Conservation (phyloP, 345 rosid species). For the Eucalyptus paniculata region DNA sequence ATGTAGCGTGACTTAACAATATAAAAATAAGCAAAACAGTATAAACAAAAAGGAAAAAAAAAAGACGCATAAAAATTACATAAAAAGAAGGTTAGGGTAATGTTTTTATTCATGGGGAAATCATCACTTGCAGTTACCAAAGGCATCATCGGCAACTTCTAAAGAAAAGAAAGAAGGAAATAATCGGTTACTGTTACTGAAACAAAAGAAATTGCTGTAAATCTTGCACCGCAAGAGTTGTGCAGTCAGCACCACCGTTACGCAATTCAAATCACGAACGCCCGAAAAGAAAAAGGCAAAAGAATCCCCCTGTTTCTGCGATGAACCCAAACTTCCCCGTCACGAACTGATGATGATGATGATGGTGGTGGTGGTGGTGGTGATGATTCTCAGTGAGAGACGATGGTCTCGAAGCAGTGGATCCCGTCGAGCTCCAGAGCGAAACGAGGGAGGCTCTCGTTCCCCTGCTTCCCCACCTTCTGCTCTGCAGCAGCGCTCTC, state of each 20-base stretch:
- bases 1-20: neutral
- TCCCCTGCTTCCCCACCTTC: neutral
- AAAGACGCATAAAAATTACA: neutral
- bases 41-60: neutral
- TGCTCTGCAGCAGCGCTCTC: neutral
- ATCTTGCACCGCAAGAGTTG: neutral
- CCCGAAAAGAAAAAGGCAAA: neutral
- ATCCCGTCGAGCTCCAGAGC: neutral
- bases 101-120: neutral
- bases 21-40: neutral
- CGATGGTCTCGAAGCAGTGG: conserved; percentile 7
- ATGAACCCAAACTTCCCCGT: neutral
- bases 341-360: neutral
- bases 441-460: neutral
- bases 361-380: neutral
- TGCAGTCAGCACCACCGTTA: neutral
- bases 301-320: neutral
- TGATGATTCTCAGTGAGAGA: neutral
- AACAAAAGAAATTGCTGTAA: neutral
- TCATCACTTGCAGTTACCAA: neutral
- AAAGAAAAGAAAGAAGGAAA: neutral
- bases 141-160: neutral
- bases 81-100: neutral
- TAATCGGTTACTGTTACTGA: neutral
- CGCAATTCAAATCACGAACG: neutral